A percentile compares a stretch with the other conserved stretches of the same genome.
phyloP scores from a whole-genome alignment of 2,329 filamentous ascomycete species.

The Mycosphaerella sp. region DNA sequence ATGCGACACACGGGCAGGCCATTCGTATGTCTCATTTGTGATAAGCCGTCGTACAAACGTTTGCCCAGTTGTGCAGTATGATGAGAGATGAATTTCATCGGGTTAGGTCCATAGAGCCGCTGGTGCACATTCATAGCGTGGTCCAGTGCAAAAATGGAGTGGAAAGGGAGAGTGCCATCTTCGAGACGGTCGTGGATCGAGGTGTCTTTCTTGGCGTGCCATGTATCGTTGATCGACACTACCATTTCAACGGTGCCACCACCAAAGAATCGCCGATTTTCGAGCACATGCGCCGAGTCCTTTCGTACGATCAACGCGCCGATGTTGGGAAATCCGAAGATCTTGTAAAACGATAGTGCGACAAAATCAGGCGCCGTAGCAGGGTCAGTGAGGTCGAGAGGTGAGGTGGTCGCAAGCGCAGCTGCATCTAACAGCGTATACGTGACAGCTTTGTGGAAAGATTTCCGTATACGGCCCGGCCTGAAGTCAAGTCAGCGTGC shows the following conservation, averaged over 20 bases:
- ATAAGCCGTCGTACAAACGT: constrained; percentile 46
- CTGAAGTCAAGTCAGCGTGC: constrained; percentile 24
- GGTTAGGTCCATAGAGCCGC: constrained; percentile 50
- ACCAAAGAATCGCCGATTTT: constrained; percentile 57
- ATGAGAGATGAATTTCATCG: constrained; percentile 53
- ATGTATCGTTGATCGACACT: constrained; percentile 46
- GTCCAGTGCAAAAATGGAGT: constrained; percentile 57
- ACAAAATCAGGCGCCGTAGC: constrained; percentile 54
- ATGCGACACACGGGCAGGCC: constrained; percentile 48
- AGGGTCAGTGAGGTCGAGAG: constrained; percentile 50
- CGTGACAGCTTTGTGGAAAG: constrained; percentile 30
- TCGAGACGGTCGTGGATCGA: constrained; percentile 56
- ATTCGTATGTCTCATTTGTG: constrained; percentile 48
- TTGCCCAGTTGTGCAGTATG: constrained; percentile 52
- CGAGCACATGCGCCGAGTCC: constrained; percentile 50
- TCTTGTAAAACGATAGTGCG: constrained; percentile 58
- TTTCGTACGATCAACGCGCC: constrained; percentile 54
- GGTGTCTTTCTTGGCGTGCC: constrained; percentile 50
- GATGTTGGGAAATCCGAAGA: constrained; percentile 60
- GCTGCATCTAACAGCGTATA: constrained; percentile 58
- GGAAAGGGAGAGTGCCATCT: constrained; percentile 61
- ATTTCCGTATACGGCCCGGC: constrained; percentile 31
- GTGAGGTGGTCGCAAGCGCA: constrained; percentile 57
- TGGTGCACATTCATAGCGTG: constrained; percentile 53
- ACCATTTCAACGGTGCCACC: constrained; percentile 61